Conservation (phyloP, 768 basidiomycete genomes). For the Termitomyces sp. region DNA sequence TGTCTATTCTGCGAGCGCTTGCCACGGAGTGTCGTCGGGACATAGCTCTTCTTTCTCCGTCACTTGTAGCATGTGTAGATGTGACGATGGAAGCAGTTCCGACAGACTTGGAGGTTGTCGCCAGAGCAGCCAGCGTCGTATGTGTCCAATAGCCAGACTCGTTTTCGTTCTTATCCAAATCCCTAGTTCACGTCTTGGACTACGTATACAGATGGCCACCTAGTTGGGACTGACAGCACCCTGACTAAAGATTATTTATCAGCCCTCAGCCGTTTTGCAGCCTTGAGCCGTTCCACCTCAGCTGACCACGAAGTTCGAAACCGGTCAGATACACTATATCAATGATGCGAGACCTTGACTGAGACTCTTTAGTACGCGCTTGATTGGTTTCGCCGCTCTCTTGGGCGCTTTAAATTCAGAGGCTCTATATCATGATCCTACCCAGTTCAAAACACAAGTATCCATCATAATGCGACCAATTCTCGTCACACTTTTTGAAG, state of each 20-base stretch:
- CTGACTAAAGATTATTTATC: constrained; percentile 68
- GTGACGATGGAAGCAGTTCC: constrained; percentile 47
- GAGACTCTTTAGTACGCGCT: constrained; percentile 53
- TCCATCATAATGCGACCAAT: constrained; percentile 67
- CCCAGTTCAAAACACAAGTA: constrained; percentile 70
- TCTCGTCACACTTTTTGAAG: constrained; percentile 59
- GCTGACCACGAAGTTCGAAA: constrained; percentile 70
- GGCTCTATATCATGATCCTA: constrained; percentile 67
- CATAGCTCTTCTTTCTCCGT: constrained; percentile 66
- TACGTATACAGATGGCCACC: constrained; percentile 83
- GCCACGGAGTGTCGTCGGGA: constrained; percentile 86
- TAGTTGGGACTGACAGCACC: constrained; percentile 70
- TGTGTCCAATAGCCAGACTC: constrained; percentile 21
- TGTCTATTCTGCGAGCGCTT: constrained; percentile 76
- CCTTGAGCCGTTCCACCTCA: constrained; percentile 45
- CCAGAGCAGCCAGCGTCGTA: constrained; percentile 77
- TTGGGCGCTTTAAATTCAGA: constrained; percentile 80
- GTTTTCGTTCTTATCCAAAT: not conserved
- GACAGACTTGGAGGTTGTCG: constrained; percentile 68
- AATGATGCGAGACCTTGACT: not conserved
- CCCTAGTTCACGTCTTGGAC: constrained; percentile 87
- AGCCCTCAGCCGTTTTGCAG: constrained; percentile 59
- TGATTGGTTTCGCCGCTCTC: constrained; percentile 83
- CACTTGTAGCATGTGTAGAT: constrained; percentile 62
- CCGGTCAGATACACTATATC: constrained; percentile 38